Evolutionary conservation across 2,329 filamentous ascomycete genomes (phyloP), one percentile per base, ranked within the genome.

Genomic region (Bipolaris sorokiniana): DNA sequence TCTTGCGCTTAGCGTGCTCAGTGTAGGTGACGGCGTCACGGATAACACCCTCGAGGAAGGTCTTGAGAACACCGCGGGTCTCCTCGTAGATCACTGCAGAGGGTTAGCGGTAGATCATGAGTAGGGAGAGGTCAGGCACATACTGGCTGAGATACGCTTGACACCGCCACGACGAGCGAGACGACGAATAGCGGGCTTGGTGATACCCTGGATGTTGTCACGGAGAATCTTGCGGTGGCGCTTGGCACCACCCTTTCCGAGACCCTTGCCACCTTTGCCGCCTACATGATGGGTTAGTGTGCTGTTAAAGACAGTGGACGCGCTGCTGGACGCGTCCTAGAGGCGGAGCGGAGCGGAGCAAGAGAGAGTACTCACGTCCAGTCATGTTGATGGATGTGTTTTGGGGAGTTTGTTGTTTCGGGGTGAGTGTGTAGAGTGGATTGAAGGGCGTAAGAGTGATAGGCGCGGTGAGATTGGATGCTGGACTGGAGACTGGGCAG

Each of bases 1-100:
- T 91, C 87, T 91, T 90, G 80, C 88, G 87, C 86, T 90, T 91
- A 81, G 88, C 88, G 82, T 90, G 88, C 82, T 90, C 88, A 55
- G 88, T 90, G 83, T 90, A 90, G 75, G 88, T 90, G 80, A 90
- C 88, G 61, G 88, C 88, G 66, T 90, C 88, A 78, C 88, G 88
- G 73, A 90, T 90, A 79, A 90, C 88, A 75, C 85, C 84, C 81
- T 90, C 88, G 65, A 90, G 86, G 86, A 90, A 90, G 70, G 88
- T 88, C 85, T 90, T 90, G 74, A 90, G 85, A 63, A 90, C 88
- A 83, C 87, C 87, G 67, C 88, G 88, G 64, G 88, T 90, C 83
- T 90, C 88, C 79, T 90, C 88, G 83, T 90, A 90, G 81, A 90
- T 90, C 87, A 90, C 84, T 84, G 61, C 4, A 23, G 50, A 9